Conservation (phyloP, 108 stramenopile genomes). For the Stephanodiscus minutulus region DNA sequence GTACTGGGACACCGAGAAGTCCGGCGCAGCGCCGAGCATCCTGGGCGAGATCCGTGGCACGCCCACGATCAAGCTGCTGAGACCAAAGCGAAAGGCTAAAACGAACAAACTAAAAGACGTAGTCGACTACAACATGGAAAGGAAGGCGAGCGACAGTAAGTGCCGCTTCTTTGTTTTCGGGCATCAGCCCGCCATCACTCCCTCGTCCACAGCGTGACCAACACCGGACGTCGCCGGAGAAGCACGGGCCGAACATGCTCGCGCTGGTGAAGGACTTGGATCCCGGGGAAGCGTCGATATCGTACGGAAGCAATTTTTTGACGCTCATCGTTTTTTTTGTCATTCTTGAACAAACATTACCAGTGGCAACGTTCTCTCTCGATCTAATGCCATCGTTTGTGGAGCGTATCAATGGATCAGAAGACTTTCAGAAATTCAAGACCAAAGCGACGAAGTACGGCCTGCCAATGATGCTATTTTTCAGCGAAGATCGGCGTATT, state of each 20-base stretch:
- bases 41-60: conserved; percentile 68
- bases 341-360: background rate
- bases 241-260: conserved; percentile 33
- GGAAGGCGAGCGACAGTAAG: conserved; percentile 55
- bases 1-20: conserved; percentile 72
- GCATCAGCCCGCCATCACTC: background rate
- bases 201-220: too few species aligned
- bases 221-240: conserved; percentile 27
- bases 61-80: conserved; percentile 62
- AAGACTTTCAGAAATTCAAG: conserved; percentile 49
- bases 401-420: conserved; percentile 49
- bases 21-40: conserved; percentile 50
- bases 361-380: conserved; percentile 56
- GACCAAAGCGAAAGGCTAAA: conserved; percentile 62
- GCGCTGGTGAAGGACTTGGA: conserved; percentile 73
- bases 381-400: conserved; percentile 61
- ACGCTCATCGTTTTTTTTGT: background rate
- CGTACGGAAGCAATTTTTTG: conserved; percentile 54
- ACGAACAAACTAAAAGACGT: conserved; percentile 60
- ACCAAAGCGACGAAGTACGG: conserved; percentile 56
- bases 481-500: conserved; percentile 52
- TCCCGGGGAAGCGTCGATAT: conserved; percentile 36
- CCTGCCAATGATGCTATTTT: conserved; percentile 59
- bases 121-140: conserved; percentile 66
- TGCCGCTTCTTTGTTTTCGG: background rate